These are phyloP conservation scores for Saccharum hybrid DNA, from an alignment of 202 grass and related monocot species.

Conservation along the genomic window DNA sequence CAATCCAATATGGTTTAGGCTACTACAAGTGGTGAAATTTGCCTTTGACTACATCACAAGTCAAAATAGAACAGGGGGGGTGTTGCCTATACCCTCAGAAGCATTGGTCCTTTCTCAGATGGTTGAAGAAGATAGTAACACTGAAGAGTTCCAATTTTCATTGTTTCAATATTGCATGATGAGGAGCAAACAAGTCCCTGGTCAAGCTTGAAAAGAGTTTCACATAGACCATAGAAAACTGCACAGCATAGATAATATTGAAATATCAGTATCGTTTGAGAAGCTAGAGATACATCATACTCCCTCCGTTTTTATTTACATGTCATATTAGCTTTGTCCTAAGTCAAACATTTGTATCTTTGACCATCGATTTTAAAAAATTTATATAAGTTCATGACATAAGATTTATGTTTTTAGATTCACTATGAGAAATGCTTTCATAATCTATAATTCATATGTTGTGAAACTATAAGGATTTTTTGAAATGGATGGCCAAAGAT, in stretches of 20 bases:
- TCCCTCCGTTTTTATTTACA: too few relatives aligned
- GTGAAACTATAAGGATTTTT: too few relatives aligned
- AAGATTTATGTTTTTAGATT: too few relatives aligned
- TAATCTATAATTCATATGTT: too few relatives aligned
- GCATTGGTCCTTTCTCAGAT: slow-evolving; percentile 75
- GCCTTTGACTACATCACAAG: neutral
- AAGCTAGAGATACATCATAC: slow-evolving; percentile 29
- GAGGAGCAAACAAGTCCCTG: slow-evolving; percentile 81
- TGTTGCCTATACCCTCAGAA: slow-evolving; percentile 64
- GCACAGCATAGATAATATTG: slow-evolving; percentile 43
- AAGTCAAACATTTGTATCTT: too few relatives aligned
- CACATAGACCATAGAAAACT: slow-evolving; percentile 89
- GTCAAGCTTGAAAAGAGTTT: slow-evolving; percentile 74
- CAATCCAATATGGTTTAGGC: neutral
- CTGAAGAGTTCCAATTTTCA: slow-evolving; percentile 60
- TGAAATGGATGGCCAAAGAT: too few relatives aligned
- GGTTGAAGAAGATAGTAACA: slow-evolving; percentile 86
- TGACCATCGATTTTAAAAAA: too few relatives aligned
- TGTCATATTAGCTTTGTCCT: too few relatives aligned
- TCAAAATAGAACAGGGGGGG: slow-evolving; percentile 14
- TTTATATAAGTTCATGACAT: too few relatives aligned
- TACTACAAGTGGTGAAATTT: neutral
- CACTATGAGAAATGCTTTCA: too few relatives aligned
- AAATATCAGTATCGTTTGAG: slow-evolving; percentile 10
- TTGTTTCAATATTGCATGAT: slow-evolving; percentile 77